Conservation (phyloP, 2,329 filamentous ascomycete species). For the Coniella vitis region DNA sequence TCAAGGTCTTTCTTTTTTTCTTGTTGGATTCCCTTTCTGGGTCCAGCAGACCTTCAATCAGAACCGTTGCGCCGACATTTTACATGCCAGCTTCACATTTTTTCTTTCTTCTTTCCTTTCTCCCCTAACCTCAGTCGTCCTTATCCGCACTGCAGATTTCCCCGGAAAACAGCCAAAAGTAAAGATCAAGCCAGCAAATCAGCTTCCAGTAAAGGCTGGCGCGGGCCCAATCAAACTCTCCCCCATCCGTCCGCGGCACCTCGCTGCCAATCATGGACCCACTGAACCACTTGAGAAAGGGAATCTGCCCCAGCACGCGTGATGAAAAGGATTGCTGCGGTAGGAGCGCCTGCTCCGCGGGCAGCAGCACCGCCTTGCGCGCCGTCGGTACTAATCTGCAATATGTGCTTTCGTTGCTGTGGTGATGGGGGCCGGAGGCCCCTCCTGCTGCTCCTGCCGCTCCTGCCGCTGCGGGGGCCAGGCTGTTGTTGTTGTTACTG, state of each 20-base stretch:
- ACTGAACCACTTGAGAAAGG: constrained; percentile 66
- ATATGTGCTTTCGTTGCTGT: constrained; percentile 32
- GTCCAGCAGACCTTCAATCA: too few relatives aligned
- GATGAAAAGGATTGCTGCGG: constrained; percentile 61
- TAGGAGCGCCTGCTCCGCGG: constrained; percentile 63
- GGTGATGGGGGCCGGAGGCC: not conserved
- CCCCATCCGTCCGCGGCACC: constrained; percentile 65
- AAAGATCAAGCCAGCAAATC: constrained; percentile 55
- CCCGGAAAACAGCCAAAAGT: constrained; percentile 51
- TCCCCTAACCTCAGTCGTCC: constrained; percentile 52
- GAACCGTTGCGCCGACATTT: too few relatives aligned
- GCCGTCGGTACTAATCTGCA: constrained; percentile 62
- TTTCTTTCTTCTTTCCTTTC: too few relatives aligned
- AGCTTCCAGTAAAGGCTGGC: constrained; percentile 63
- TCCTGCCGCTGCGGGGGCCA: constrained; percentile 17
- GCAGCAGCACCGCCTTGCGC: constrained; percentile 56
- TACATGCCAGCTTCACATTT: too few relatives aligned
- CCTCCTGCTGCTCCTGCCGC: not conserved
- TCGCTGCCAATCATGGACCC: constrained; percentile 67
- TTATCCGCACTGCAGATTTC: constrained; percentile 52
- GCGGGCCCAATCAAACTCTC: constrained; percentile 69
- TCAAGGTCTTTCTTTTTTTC: too few relatives aligned
- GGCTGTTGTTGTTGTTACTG: constrained; percentile 17
- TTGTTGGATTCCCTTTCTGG: too few relatives aligned
- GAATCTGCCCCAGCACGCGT: constrained; percentile 57